Conservation (phyloP, 306 rosid species). For the Inga oerstediana region DNA sequence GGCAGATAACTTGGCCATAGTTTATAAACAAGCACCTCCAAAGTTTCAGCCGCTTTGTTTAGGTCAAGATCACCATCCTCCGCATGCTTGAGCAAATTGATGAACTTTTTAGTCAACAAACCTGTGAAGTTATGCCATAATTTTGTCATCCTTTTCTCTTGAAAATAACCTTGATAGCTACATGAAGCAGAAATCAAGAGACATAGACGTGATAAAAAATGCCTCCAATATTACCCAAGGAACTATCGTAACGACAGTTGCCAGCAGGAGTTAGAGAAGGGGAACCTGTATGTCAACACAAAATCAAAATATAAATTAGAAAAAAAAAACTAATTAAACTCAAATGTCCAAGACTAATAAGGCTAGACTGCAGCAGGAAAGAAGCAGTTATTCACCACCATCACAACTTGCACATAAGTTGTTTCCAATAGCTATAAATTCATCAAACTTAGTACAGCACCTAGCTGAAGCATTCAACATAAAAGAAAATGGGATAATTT, state of each 20-base stretch:
- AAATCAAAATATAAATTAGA: neutral
- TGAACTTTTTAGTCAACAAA: conserved; percentile 91
- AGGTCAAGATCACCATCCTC: conserved; percentile 96
- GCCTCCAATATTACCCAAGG: conserved; percentile 69
- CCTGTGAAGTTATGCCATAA: conserved; percentile 60
- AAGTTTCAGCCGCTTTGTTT: conserved; percentile 93
- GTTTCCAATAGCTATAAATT: conserved; percentile 28
- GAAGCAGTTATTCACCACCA: conserved; percentile 1
- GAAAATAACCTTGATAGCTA: conserved; percentile 29
- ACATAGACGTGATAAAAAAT: conserved; percentile 18
- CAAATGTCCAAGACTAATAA: neutral
- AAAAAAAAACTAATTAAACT: conserved; percentile 24
- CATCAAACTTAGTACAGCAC: conserved; percentile 19
- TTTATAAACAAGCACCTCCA: conserved; percentile 60
- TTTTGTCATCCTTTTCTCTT: conserved; percentile 39
- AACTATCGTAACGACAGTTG: conserved; percentile 92
- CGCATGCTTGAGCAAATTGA: conserved; percentile 89
- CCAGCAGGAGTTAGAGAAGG: conserved; percentile 92
- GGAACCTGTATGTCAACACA: conserved; percentile 60
- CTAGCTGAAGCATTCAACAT: neutral
- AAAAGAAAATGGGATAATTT: conserved; percentile 6
- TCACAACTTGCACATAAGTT: conserved; percentile 20
- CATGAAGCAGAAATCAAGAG: conserved; percentile 22
- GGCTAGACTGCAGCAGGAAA: conserved; percentile 11
- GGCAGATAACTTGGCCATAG: conserved; percentile 16